Evolutionary conservation across 441 rosid species (phyloP), one percentile per base, ranked within the genome.

Genomic region (Rhodomyrtus psidioides): DNA sequence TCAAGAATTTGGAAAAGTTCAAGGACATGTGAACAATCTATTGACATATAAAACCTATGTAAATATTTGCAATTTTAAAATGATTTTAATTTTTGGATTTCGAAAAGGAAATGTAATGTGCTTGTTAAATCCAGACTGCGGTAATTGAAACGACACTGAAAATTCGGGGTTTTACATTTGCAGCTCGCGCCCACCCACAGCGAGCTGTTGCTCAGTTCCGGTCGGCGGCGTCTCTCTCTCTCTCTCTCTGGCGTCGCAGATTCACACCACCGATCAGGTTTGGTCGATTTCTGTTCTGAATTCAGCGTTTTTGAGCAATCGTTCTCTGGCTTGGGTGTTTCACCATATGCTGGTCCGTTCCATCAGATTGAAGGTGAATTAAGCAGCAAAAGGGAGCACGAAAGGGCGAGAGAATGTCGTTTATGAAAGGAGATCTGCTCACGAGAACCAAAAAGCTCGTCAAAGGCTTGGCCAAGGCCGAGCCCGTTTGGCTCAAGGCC

Each of bases 401-500:
- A 44, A 23, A 39, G 51, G 51, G 81, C 81, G 81, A 39, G 81
- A 70, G 81, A 2, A 97, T 96, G 99, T 95, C 97, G 87, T 96
- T 94, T 93, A 91, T 92, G 98, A 94, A 90, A 90, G 99, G 99
- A 86, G 95, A 97, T 91, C 86, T 97, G 84, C 94, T 95, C 4
- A 85, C 94, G 14, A 93, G 90, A 89, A 91, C 95, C 85, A 93
- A 94, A 88, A 97, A 91, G 92, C 96, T 97, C 74, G 98, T 95
- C 54, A 94, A 95, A 87, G 99, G 99, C 54, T 82, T 97, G 82
- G 98, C 96, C 83, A 94, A 88, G 81, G 89, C 94, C 2, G 96
- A 95, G 88, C 98, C 98, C 83, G 86, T 88, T 83, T 95, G 99
- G 98, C 96, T 96, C 87, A 97, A 95, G 92, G 94, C 99, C 88